Evolutionary conservation across 2,329 filamentous ascomycete species (phyloP).

Genomic region (Paracamarosporium sp.): DNA sequence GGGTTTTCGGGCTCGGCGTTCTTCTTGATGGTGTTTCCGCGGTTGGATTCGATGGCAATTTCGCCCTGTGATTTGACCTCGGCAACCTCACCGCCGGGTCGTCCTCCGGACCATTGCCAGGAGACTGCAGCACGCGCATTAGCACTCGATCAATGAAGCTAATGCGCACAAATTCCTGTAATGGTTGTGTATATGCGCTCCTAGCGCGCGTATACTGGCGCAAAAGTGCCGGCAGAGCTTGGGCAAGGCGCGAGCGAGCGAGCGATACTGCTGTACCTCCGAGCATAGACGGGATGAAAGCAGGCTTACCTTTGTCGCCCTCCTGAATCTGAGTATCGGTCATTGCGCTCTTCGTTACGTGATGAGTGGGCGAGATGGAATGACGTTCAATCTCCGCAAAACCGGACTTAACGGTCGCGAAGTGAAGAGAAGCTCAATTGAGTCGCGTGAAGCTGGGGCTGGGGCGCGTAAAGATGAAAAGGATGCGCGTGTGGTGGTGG

Average conservation of each 20-base stretch:
- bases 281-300: not conserved
- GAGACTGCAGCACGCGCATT: conserved; percentile 57
- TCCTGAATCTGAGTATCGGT: conserved; percentile 43
- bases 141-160: conserved; percentile 1
- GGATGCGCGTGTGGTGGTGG: conserved; percentile 30
- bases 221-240: conserved; percentile 6
- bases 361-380: conserved; percentile 23
- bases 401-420: conserved; percentile 26
- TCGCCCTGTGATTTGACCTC: conserved; percentile 66
- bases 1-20: conserved; percentile 67
- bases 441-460: conserved; percentile 23
- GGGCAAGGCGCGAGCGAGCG: not conserved
- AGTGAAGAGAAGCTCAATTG: conserved; percentile 29
- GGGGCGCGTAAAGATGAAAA: conserved; percentile 21
- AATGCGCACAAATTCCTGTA: conserved; percentile 28
- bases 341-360: conserved; percentile 32
- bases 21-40: conserved; percentile 70
- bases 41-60: conserved; percentile 65
- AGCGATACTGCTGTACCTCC: too few relatives aligned
- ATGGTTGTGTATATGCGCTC: conserved; percentile 19
- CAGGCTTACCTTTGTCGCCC: conserved; percentile 44
- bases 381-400: conserved; percentile 39
- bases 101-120: conserved; percentile 65
- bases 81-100: conserved; percentile 63
- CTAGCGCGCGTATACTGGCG: conserved; percentile 15